A percentile compares a stretch with the other conserved stretches of the same genome.
Conservation (phyloP, 805 yeast genomes). For the Metschnikowia arizonensis region DNA sequence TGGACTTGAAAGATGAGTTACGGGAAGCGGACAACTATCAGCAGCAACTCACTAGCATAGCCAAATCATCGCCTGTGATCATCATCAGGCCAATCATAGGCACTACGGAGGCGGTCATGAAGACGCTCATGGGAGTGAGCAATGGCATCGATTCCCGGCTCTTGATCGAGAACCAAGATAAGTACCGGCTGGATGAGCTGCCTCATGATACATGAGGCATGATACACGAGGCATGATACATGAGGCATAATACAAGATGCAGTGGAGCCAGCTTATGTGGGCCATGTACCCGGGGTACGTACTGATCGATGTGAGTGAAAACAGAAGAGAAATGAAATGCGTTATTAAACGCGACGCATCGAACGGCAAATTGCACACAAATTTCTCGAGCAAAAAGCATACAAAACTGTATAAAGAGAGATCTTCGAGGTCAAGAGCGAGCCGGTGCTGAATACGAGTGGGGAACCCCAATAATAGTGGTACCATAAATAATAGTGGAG, state of each 20-base stretch:
- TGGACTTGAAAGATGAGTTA: conserved; percentile 56
- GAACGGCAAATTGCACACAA: neutral
- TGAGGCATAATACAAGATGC: neutral
- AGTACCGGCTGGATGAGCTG: conserved; percentile 41
- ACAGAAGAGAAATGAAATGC: too few relatives aligned
- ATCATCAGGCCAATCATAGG: conserved; percentile 85
- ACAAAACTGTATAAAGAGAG: too few relatives aligned
- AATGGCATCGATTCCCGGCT: conserved; percentile 72
- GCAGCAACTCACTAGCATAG: conserved; percentile 62
- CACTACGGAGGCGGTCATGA: conserved; percentile 84
- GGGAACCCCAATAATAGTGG: too few relatives aligned
- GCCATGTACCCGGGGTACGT: too few relatives aligned
- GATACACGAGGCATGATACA: too few relatives aligned
- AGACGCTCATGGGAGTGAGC: conserved; percentile 76
- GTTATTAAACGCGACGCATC: neutral
- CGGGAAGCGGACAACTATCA: conserved; percentile 62
- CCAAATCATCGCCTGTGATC: conserved; percentile 75
- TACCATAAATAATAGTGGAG: too few relatives aligned
- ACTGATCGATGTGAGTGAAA: too few relatives aligned
- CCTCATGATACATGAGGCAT: neutral
- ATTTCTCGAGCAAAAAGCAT: too few relatives aligned
- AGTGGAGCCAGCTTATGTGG: neutral
- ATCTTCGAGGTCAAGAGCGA: too few relatives aligned
- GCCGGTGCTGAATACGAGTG: too few relatives aligned
- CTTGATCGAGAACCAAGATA: conserved; percentile 56